Evolutionary conservation across 2,329 filamentous ascomycete species (phyloP), one percentile per base, ranked within the genome.

Genomic region (Epicoccum nigrum): DNA sequence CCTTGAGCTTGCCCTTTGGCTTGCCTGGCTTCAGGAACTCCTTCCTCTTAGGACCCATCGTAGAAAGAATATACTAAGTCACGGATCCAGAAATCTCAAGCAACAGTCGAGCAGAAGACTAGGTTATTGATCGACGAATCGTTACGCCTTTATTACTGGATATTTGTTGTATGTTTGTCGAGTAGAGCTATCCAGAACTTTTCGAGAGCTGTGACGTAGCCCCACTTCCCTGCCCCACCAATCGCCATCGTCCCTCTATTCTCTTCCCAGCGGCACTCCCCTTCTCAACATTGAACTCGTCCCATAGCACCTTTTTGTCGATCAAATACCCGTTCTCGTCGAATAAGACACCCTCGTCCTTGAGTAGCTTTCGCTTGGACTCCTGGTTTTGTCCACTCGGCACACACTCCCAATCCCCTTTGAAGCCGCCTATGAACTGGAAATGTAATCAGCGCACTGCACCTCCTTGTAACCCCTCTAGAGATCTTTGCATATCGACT

Each of bases 261-360:
- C 25, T 11, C 33, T 17, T 59, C 46, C 52, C 64, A 45, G 64
- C 17, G 23, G 23, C 9, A 6, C 9, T 25, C 6, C 23, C 9
- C 52, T 64, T 68, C 31, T 60, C 51, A 8, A 63, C 49, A 19
- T 64, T 57, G 30, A 81, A 81, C 0, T 69, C 74, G 58, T 74
- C 65, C 78, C 79, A 82, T 54, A 76, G 69, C 39, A 63, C 64
- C 28, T 52, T 55, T 44, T 69, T 68, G 49, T 81, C 86, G 7
- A 87, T 49, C 38, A 89, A 79, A 58, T 77, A 82, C 1, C 85
- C 86, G 28, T 77, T 78, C 11, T 70, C 78, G 66, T 88, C 83
- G 61, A 90, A 84, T 57, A 72, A 74, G 8, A 90, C 83, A 1
- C 87, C 88, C 71, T 90, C 88, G 1, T 74, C 76, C 53, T 77